Conservation (phyloP, 306 rosid genomes). For the Gleditsia sinensis region DNA sequence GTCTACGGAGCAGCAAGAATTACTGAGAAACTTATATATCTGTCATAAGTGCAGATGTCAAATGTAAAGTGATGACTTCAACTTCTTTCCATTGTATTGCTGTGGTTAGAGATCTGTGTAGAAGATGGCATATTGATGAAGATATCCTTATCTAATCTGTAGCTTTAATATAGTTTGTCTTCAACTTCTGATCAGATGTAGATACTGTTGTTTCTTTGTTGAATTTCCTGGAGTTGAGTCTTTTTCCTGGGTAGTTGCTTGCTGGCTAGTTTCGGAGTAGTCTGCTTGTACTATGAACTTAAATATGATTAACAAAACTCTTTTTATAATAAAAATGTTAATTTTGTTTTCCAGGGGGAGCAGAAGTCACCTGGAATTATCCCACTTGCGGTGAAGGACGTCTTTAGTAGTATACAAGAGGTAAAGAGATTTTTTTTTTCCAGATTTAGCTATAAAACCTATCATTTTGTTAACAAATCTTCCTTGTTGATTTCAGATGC, state of each 20-base stretch:
- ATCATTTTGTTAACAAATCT: slow-evolving; percentile 11
- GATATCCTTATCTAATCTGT: neutral
- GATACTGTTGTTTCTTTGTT: neutral
- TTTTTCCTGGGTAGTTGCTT: slow-evolving; percentile 2
- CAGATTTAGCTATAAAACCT: neutral
- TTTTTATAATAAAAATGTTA: neutral
- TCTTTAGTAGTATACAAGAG: slow-evolving; percentile 87
- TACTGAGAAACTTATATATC: neutral
- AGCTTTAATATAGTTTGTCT: neutral
- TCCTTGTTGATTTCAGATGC: slow-evolving; percentile 60
- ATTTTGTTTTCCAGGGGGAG: slow-evolving; percentile 61
- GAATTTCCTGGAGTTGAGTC: neutral
- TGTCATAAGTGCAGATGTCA: neutral
- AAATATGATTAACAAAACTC: neutral
- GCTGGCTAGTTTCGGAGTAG: neutral
- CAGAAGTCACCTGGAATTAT: slow-evolving; percentile 94
- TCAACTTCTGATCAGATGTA: neutral
- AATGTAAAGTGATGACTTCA: neutral
- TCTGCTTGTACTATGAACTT: neutral
- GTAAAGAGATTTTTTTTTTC: slow-evolving; percentile 41
- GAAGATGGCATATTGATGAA: neutral
- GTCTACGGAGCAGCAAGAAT: neutral
- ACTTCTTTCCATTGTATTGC: neutral
- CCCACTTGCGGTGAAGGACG: slow-evolving; percentile 89
- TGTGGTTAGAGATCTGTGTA: neutral